These are phyloP conservation scores for Akanthomyces lecanii DNA, from an alignment of 2,329 filamentous ascomycete genomes.

Conservation along the genomic window DNA sequence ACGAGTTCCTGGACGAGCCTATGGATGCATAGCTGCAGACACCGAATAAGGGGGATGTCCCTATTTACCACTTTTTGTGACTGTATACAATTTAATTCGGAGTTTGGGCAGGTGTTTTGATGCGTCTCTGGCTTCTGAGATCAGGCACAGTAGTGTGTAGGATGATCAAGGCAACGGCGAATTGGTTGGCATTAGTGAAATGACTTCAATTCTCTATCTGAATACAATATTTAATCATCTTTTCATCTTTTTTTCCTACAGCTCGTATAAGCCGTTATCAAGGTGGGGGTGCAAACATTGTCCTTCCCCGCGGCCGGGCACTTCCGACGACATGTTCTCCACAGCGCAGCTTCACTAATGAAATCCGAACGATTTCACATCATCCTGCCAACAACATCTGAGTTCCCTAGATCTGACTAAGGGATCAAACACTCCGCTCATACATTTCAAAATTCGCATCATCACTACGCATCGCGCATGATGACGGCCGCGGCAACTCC, in stretches of 20 bases:
- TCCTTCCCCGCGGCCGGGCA: slow-evolving; percentile 5
- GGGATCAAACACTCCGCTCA: not conserved
- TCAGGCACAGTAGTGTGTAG: not conserved
- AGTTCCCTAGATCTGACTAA: not conserved
- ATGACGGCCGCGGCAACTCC: not conserved
- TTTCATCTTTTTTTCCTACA: not conserved
- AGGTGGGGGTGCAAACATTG: not conserved
- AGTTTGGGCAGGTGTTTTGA: not conserved
- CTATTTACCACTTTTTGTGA: not conserved
- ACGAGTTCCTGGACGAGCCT: slow-evolving; percentile 61
- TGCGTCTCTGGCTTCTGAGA: not conserved
- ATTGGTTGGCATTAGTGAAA: not conserved
- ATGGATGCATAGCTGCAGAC: slow-evolving; percentile 44
- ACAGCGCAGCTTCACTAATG: not conserved
- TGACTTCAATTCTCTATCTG: not conserved
- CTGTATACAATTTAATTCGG: not conserved
- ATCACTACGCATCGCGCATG: not conserved
- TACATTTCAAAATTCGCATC: not conserved
- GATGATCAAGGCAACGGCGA: not conserved
- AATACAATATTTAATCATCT: not conserved
- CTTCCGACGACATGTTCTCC: slow-evolving; percentile 10
- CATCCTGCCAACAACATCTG: not conserved
- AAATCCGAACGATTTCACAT: not conserved
- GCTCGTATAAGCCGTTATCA: not conserved
- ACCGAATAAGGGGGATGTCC: no score